phyloP scores from a whole-genome alignment of 2,329 filamentous ascomycete genomes.

The Penicillium hordei region DNA sequence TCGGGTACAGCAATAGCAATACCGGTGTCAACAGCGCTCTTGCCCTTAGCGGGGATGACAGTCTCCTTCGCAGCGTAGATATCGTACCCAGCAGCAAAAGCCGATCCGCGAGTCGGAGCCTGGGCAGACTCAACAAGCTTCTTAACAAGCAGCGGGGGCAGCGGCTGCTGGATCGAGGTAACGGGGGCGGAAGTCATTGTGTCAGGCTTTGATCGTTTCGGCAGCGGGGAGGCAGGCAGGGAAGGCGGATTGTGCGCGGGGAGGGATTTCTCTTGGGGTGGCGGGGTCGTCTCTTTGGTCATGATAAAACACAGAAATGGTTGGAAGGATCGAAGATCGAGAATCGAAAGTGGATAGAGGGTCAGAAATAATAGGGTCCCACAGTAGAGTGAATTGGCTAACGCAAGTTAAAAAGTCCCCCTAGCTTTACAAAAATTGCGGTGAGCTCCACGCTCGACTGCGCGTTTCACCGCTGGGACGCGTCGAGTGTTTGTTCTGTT shows the following conservation, averaged over 20 bases:
- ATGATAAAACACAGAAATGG: slow-evolving; percentile 31
- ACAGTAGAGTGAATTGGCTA: background rate
- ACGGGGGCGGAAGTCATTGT: slow-evolving; percentile 36
- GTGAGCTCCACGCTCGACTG: slow-evolving; percentile 21
- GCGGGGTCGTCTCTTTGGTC: slow-evolving; percentile 47
- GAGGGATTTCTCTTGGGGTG: slow-evolving; percentile 24
- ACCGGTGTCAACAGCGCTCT: slow-evolving; percentile 85
- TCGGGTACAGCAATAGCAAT: slow-evolving; percentile 87
- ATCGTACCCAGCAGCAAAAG: slow-evolving; percentile 91
- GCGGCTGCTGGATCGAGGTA: slow-evolving; percentile 42
- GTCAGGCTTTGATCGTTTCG: slow-evolving; percentile 74
- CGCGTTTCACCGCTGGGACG: slow-evolving; percentile 26
- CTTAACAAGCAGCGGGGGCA: slow-evolving; percentile 77
- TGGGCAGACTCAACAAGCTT: slow-evolving; percentile 78
- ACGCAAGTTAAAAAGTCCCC: slow-evolving; percentile 2
- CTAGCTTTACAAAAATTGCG: slow-evolving; percentile 20
- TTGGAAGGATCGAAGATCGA: background rate
- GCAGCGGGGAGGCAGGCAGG: slow-evolving; percentile 69
- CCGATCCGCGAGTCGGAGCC: slow-evolving; percentile 83
- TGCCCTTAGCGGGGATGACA: slow-evolving; percentile 75
- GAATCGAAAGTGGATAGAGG: background rate
- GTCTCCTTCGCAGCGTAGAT: slow-evolving; percentile 75
- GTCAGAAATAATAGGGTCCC: background rate
- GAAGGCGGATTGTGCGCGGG: slow-evolving; percentile 53
- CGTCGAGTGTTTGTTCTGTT: slow-evolving; percentile 23